Evolutionary conservation across 441 rosid genomes (phyloP), one percentile per base, ranked within the genome.

Genomic region (Mallotus repandus): DNA sequence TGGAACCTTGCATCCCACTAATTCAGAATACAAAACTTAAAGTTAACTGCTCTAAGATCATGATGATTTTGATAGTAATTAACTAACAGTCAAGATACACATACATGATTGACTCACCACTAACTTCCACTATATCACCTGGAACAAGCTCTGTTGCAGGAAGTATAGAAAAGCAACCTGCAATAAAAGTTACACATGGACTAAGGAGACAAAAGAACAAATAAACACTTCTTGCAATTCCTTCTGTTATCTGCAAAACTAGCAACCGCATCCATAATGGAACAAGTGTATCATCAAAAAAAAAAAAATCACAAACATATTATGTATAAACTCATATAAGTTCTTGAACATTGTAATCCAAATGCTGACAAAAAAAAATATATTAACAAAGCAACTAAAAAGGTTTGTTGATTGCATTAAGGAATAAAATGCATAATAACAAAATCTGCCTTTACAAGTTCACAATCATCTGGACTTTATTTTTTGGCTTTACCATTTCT

Each of bases 1-100:
- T 71, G 99, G 99, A 84, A 93, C 86, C 88, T 96, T 96, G 88
- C 98, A 88, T 75, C 99, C 98, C 85, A 93, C 98, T 96, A 71
- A 79, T 81, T 73, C 46, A 61, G 18, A 69, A 80, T 63, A 70
- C 71, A 80, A 49, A 58, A 81, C 45, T 62, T 58, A 60, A 81
- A 74, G 61, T 60, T 50, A 84, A 70, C 64, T 61, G 66, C 74
- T 66, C 75, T 55, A 69, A 54, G 72, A 71, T 72, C 74, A 72
- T 21, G 54, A 54, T 25, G 29, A 67, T 62, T 15, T 54, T 63
- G 41, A 55, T 53, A 29, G 43, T 50, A 55, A 43, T 50, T 46
- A 72, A 70, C 49, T 53, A 62, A 74, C 65, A 56, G 19, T 61
- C 29, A 72, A 56, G 9, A 69, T 52, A n/a, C 46, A 72, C 66